A percentile compares a stretch with the other conserved stretches of the same genome.
Evolutionary conservation across 441 rosid genomes (phyloP).

Genomic region (Corymbia citriodora): DNA sequence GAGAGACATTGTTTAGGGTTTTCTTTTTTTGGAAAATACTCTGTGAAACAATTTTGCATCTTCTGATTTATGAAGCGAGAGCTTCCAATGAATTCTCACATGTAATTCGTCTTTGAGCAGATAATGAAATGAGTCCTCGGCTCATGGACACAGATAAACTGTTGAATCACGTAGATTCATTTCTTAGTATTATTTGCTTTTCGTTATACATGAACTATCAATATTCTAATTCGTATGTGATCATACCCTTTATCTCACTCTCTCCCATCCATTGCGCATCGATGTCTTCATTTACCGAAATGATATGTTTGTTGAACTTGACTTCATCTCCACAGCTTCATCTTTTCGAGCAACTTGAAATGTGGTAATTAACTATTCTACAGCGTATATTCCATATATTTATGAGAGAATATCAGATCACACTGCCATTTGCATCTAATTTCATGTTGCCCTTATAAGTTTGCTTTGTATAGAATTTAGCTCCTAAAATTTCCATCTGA

Average conservation of each 20-base stretch:
- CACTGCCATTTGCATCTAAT: neutral
- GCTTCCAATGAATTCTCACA: neutral
- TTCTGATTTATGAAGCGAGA: neutral
- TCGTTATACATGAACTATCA: neutral
- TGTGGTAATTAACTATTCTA: neutral
- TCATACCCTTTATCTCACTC: neutral
- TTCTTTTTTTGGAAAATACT: neutral
- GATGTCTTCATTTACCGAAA: neutral
- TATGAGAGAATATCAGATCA: neutral
- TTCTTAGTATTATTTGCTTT: neutral
- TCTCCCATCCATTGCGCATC: neutral
- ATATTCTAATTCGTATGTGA: neutral
- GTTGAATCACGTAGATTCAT: neutral
- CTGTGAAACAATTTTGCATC: neutral
- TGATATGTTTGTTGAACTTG: neutral
- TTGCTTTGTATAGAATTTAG: neutral
- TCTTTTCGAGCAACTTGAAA: neutral
- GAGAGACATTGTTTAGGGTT: neutral
- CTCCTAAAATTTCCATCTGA: neutral
- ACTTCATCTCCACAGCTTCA: neutral
- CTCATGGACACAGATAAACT: neutral
- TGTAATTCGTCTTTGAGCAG: neutral
- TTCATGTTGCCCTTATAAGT: neutral
- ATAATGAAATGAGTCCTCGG: neutral
- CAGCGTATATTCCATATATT: neutral